These are phyloP conservation scores for Diversispora epigaea DNA, from an alignment of 192 early-diverging fungal species.

Conservation along the genomic window DNA sequence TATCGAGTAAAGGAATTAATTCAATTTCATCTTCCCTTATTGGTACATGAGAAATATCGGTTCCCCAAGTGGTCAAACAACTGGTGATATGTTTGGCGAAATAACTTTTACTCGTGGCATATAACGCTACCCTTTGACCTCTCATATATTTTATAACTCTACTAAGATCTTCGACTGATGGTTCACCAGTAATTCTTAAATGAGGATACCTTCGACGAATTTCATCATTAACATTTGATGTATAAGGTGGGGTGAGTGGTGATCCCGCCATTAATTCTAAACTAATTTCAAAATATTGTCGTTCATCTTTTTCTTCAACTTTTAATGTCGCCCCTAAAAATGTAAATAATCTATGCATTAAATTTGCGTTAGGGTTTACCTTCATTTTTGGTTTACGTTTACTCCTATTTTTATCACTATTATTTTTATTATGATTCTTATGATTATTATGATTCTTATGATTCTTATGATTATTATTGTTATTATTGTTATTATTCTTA, in stretches of 20 bases:
- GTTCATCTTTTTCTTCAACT: slow-evolving; percentile 28
- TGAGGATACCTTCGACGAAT: slow-evolving; percentile 32
- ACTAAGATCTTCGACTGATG: slow-evolving; percentile 48
- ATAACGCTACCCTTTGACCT: slow-evolving; percentile 48
- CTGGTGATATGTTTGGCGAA: slow-evolving; percentile 55
- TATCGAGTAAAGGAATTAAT: no score
- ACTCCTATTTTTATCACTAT: no score
- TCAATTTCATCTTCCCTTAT: slow-evolving; percentile 27
- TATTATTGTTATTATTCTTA: no score
- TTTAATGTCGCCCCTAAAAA: slow-evolving; percentile 41
- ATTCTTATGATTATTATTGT: no score
- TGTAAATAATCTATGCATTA: slow-evolving; percentile 41
- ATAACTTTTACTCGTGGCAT: slow-evolving; percentile 50
- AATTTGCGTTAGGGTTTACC: slow-evolving; percentile 35
- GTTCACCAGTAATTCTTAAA: slow-evolving; percentile 46
- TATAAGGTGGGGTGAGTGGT: slow-evolving; percentile 34
- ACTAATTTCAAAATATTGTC: slow-evolving; percentile 36
- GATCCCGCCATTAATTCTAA: slow-evolving; percentile 38
- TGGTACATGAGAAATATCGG: slow-evolving; percentile 49
- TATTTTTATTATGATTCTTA: no score
- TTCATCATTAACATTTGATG: slow-evolving; percentile 26
- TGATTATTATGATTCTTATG: no score
- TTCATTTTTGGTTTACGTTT: not conserved
- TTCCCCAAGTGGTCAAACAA: slow-evolving; percentile 54
- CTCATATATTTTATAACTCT: slow-evolving; percentile 43